Evolutionary conservation across 495 filamentous ascomycete species (phyloP), one percentile per base, ranked within the genome.

Genomic region (Usnea hakonensis): DNA sequence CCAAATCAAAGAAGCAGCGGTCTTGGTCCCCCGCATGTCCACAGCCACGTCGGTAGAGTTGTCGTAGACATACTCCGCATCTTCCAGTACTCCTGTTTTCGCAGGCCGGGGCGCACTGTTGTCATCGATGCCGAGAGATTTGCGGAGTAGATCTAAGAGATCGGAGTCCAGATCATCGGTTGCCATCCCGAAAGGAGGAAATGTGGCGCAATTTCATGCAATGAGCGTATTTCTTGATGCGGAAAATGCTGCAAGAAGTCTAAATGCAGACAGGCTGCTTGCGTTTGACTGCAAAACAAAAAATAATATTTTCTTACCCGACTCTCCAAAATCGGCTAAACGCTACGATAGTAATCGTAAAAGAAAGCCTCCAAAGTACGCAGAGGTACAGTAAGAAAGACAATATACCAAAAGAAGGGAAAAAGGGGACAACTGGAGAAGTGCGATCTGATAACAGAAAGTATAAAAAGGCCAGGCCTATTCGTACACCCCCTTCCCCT

Each of bases 21-120:
- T 80, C 72, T 92, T 94, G 60, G 87, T 89, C 21, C 85, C 81
- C 40, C 81, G 79, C 71, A 89, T 87, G 73, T 90, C 87, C 28
- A 97, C 70, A 14, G 90, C 90, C 33, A 97, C 90, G 71, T 97
- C 94, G 75, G 95, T 92, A 65, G 90, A 81, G 75, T 97, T 93
- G 76, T 95, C 85, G 76, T 89, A 95, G 65, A 97, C 83, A 75
- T 86, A 90, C 74, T 93, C 84, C 36, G 94, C 92, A 60, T 81
- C 80, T 64, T 90, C 80, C 2, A 99, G 81, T 35, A 97, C 92
- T 35, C 86, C 86, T 0, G 90, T 96, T 61, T 92, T 85, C 36
- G 77, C 72, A 43, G 81, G 72, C n/a, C 70, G 79, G n/a, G 83
- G 77, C 5, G 78, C 70, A 58, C 74, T 72, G 26, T 75, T 75